A percentile compares a stretch with the other conserved stretches of the same genome.
Conservation (phyloP, 305 asterid species). For the Fraxinus baroniana region DNA sequence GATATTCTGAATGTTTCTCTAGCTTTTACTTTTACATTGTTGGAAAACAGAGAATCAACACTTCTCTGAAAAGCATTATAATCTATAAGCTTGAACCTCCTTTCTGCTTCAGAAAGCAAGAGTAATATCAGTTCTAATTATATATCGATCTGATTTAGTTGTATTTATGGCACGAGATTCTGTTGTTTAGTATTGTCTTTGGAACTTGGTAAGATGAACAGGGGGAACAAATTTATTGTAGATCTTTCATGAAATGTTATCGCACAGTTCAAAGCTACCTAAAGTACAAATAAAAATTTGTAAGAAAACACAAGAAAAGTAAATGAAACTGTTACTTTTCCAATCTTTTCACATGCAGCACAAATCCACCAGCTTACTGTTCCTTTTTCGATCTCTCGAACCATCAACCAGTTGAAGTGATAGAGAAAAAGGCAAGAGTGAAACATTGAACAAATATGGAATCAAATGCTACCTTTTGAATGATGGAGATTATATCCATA, state of each 20-base stretch:
- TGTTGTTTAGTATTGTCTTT: background rate
- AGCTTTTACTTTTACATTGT: conserved; percentile 26
- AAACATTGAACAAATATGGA: background rate
- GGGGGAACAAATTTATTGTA: background rate
- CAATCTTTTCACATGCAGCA: background rate
- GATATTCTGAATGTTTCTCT: conserved; percentile 28
- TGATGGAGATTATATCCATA: background rate
- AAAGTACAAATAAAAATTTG: background rate
- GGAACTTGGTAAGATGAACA: background rate
- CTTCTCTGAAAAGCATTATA: conserved; percentile 11
- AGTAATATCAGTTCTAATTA: conserved; percentile 6
- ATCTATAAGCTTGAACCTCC: conserved; percentile 19
- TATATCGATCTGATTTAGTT: background rate
- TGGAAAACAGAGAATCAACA: conserved; percentile 19
- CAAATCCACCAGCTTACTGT: background rate
- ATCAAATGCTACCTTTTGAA: background rate
- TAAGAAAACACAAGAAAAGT: background rate
- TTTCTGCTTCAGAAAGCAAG: conserved; percentile 31
- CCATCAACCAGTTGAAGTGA: background rate
- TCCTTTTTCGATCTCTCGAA: background rate
- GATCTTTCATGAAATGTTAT: background rate
- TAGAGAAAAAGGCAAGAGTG: background rate
- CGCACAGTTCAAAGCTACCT: background rate
- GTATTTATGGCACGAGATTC: background rate
- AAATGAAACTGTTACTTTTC: background rate